Evolutionary conservation across 495 filamentous ascomycete genomes (phyloP).

Genomic region (Talaromyces stipitatus): DNA sequence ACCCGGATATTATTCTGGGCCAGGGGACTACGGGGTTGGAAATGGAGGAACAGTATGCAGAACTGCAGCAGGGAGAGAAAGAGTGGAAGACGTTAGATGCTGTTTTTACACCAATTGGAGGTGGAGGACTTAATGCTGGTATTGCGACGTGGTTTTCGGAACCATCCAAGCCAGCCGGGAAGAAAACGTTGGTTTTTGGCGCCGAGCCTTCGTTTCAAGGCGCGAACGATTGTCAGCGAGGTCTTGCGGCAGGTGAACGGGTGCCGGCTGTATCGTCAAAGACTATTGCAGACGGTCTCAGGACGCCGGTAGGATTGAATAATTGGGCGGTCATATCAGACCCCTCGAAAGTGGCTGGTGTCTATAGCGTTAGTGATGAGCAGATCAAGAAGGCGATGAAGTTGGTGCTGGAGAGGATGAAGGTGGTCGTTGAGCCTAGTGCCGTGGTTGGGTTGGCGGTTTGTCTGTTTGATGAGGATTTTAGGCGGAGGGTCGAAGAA

Average conservation of each 20-base stretch:
- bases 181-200: constrained; percentile 68
- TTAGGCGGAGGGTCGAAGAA: constrained; percentile 58
- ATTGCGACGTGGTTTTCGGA: constrained; percentile 67
- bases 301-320: constrained; percentile 70
- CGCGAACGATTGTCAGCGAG: constrained; percentile 72
- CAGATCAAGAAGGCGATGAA: constrained; percentile 73
- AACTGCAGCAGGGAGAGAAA: constrained; percentile 20
- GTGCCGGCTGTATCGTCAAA: constrained; percentile 60
- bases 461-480: constrained; percentile 78
- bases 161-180: constrained; percentile 29
- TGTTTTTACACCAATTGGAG: constrained; percentile 79
- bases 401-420: constrained; percentile 81
- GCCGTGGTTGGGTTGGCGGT: constrained; percentile 79
- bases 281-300: constrained; percentile 85
- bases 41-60: constrained; percentile 60
- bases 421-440: constrained; percentile 87
- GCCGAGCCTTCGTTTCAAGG: constrained; percentile 81
- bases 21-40: constrained; percentile 89
- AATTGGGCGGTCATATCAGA: constrained; percentile 82
- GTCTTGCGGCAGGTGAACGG: constrained; percentile 52
- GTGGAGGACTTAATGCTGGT: constrained; percentile 82
- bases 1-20: constrained; percentile 83
- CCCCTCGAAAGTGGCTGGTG: constrained; percentile 55
- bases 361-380: constrained; percentile 73
- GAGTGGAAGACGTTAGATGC: constrained; percentile 50